Conservation (phyloP, 129 eudicot species). For the Pittosporum tobira region DNA sequence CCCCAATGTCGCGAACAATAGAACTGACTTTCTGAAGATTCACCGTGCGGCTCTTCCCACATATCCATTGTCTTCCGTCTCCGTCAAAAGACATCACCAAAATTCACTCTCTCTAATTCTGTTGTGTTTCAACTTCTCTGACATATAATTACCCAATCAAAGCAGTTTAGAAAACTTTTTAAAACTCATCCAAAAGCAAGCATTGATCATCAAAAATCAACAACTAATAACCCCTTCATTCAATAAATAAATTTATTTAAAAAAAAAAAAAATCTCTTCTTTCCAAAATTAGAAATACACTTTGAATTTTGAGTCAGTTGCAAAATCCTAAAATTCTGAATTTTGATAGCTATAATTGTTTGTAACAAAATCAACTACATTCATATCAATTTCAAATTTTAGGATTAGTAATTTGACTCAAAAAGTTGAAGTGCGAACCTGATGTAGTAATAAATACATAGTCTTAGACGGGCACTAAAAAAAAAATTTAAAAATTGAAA, state of each 20-base stretch:
- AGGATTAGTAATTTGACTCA: too few relatives aligned
- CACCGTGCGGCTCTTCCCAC: constrained; percentile 63
- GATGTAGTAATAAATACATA: too few relatives aligned
- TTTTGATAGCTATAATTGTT: too few relatives aligned
- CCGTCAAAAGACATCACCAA: constrained; percentile 73
- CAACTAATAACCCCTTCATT: background rate
- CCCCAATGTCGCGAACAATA: constrained; percentile 89
- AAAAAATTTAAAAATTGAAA: too few relatives aligned
- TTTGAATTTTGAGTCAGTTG: background rate
- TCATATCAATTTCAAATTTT: too few relatives aligned
- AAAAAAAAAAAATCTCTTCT: background rate
- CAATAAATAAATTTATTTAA: background rate
- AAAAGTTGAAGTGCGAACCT: too few relatives aligned
- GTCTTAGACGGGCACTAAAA: too few relatives aligned
- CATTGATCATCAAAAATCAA: constrained; percentile 3
- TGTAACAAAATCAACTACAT: too few relatives aligned
- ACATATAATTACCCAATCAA: constrained; percentile 2
- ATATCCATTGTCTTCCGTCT: constrained; percentile 65
- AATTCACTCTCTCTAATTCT: background rate
- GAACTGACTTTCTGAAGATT: constrained; percentile 68
- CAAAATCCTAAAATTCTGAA: too few relatives aligned
- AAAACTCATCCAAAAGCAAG: background rate
- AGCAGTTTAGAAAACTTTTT: constrained; percentile 11
- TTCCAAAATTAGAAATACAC: background rate
- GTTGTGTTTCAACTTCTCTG: constrained; percentile 23